A percentile compares a stretch with the other conserved stretches of the same genome.
phyloP scores from a whole-genome alignment of 805 yeast genomes.

The Barnettozyma sp. region DNA sequence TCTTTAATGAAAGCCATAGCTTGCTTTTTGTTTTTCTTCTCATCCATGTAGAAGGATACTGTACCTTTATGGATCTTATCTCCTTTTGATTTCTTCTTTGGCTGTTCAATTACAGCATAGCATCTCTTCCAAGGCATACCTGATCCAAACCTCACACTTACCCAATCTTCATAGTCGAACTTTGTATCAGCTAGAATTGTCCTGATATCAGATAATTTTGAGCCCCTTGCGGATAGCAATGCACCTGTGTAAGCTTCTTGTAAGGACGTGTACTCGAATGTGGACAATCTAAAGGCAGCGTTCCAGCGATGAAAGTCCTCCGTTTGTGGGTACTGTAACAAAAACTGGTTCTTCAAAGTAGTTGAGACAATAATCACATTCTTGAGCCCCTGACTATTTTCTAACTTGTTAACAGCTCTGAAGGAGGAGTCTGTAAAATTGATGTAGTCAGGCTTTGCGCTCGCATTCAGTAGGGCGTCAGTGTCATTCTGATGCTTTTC shows the following conservation, averaged over 20 bases:
- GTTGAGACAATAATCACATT: constrained; percentile 83
- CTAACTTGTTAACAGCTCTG: constrained; percentile 61
- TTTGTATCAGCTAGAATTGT: constrained; percentile 81
- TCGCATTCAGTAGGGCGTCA: constrained; percentile 46
- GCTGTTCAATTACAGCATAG: constrained; percentile 80
- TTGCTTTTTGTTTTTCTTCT: constrained; percentile 61
- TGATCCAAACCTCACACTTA: constrained; percentile 86
- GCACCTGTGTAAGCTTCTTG: constrained; percentile 98
- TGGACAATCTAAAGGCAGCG: constrained; percentile 72
- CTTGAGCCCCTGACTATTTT: constrained; percentile 56
- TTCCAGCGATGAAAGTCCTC: constrained; percentile 71
- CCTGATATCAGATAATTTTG: constrained; percentile 77
- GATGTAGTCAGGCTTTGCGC: constrained; percentile 75
- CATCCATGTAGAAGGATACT: constrained; percentile 67
- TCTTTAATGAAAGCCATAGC: constrained; percentile 74
- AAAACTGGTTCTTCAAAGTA: constrained; percentile 80
- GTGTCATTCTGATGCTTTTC: constrained; percentile 40
- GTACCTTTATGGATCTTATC: constrained; percentile 33
- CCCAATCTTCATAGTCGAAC: constrained; percentile 90
- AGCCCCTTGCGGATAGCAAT: constrained; percentile 82
- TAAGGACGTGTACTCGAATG: constrained; percentile 71
- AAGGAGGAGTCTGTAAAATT: constrained; percentile 88
- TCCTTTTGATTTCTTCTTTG: constrained; percentile 40
- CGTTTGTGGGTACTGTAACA: constrained; percentile 67
- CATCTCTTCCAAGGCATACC: constrained; percentile 98